Conservation (phyloP, 805 yeast species). For the Naumovozyma baii region DNA sequence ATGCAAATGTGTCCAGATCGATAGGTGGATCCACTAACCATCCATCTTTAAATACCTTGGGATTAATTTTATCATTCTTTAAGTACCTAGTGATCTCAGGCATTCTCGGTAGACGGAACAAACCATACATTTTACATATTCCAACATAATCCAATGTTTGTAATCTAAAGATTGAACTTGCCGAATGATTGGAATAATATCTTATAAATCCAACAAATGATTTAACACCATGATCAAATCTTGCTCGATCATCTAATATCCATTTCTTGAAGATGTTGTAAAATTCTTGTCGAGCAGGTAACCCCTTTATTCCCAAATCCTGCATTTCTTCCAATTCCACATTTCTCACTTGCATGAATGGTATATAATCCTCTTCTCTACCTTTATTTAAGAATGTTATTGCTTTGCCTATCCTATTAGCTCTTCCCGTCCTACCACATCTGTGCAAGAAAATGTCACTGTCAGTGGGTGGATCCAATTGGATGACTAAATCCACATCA, state of each 20-base stretch:
- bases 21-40: constrained; percentile 54
- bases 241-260: constrained; percentile 62
- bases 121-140: constrained; percentile 66
- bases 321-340: constrained; percentile 38
- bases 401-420: constrained; percentile 75
- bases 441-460: constrained; percentile 87
- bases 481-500: constrained; percentile 89
- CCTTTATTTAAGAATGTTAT: constrained; percentile 63
- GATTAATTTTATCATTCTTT: constrained; percentile 31
- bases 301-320: constrained; percentile 8
- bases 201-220: constrained; percentile 77
- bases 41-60: constrained; percentile 40
- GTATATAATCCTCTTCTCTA: constrained; percentile 72
- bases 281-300: constrained; percentile 12
- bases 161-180: constrained; percentile 77
- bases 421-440: constrained; percentile 93
- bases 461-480: constrained; percentile 89
- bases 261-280: constrained; percentile 35
- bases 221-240: constrained; percentile 72
- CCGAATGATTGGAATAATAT: constrained; percentile 80
- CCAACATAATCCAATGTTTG: constrained; percentile 61
- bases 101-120: constrained; percentile 83
- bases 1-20: constrained; percentile 59
- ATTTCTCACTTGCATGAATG: constrained; percentile 66
- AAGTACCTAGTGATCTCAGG: constrained; percentile 65